Percentiles rank a stretch among this genome's conserved stretches.
phyloP scores from a whole-genome alignment of 306 rosid genomes.

The Macrotyloma uniflorum region DNA sequence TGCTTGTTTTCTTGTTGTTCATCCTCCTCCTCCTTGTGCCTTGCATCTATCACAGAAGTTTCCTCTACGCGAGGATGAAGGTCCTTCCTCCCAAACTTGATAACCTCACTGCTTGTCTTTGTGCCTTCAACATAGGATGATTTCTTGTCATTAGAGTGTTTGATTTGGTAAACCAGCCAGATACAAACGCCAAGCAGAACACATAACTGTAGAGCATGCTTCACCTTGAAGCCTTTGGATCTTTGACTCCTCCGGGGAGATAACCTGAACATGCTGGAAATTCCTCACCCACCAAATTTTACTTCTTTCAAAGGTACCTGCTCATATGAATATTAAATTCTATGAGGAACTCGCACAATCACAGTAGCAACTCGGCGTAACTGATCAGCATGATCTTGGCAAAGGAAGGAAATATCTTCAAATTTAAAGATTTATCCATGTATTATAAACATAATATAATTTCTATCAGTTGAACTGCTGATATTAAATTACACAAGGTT shows the following conservation, averaged over 20 bases:
- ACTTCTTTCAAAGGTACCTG: constrained; percentile 48
- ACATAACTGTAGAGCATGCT: constrained; percentile 80
- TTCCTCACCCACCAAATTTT: constrained; percentile 37
- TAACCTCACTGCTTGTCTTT: constrained; percentile 44
- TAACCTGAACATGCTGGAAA: constrained; percentile 65
- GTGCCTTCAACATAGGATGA: constrained; percentile 36
- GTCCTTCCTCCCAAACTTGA: constrained; percentile 84
- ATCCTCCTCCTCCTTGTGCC: constrained; percentile 75
- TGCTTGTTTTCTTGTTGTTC: constrained; percentile 56
- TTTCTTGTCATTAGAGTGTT: constrained; percentile 71
- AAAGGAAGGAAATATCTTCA: not conserved
- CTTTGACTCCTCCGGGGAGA: constrained; percentile 81
- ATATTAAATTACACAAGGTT: constrained; percentile 14
- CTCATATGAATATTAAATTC: constrained; percentile 30
- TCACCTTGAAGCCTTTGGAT: constrained; percentile 89
- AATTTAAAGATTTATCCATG: constrained; percentile 27
- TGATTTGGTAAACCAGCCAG: constrained; percentile 92
- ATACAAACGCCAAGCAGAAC: constrained; percentile 71
- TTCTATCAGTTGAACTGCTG: constrained; percentile 2
- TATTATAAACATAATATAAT: not conserved
- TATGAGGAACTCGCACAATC: constrained; percentile 10
- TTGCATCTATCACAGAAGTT: constrained; percentile 54
- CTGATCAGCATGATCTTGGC: not conserved
- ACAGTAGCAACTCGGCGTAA: not conserved
- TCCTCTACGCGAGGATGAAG: constrained; percentile 59